Percentiles rank a stretch among this genome's conserved stretches.
Conservation (phyloP, 169 alveolate genomes). For the Cryptosporidium ryanae region DNA sequence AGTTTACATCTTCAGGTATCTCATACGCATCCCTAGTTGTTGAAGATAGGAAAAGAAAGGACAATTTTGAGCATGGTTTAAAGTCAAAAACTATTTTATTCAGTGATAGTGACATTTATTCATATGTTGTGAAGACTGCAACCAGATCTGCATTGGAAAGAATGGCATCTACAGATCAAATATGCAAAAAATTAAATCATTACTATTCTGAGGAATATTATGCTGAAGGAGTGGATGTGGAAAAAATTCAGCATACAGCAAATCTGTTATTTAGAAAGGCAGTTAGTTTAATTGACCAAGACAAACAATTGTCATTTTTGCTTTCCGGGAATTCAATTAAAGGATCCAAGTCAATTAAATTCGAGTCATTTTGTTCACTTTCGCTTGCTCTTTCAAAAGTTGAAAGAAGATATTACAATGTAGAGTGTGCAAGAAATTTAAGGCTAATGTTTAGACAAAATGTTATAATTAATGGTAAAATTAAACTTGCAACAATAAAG, state of each 20-base stretch:
- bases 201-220: conserved; percentile 8
- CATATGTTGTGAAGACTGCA: conserved; percentile 66
- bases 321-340: conserved; percentile 29
- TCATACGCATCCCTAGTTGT: conserved; percentile 57
- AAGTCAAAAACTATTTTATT: background rate
- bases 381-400: conserved; percentile 57
- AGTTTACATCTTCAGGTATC: conserved; percentile 40
- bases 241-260: conserved; percentile 33
- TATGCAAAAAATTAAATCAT: conserved; percentile 47
- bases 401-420: conserved; percentile 40
- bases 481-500: conserved; percentile 63
- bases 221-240: background rate
- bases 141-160: conserved; percentile 71
- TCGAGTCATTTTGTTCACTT: conserved; percentile 68
- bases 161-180: conserved; percentile 58
- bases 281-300: conserved; percentile 44
- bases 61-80: background rate
- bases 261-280: conserved; percentile 58
- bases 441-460: conserved; percentile 66
- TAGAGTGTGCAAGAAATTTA: conserved; percentile 62
- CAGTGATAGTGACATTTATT: conserved; percentile 19
- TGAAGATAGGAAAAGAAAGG: conserved; percentile 27
- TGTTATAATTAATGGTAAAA: conserved; percentile 27
- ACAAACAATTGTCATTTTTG: conserved; percentile 28
- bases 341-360: conserved; percentile 34